Conservation (phyloP, 2,329 filamentous ascomycete species). For the Talaromyces sp. region DNA sequence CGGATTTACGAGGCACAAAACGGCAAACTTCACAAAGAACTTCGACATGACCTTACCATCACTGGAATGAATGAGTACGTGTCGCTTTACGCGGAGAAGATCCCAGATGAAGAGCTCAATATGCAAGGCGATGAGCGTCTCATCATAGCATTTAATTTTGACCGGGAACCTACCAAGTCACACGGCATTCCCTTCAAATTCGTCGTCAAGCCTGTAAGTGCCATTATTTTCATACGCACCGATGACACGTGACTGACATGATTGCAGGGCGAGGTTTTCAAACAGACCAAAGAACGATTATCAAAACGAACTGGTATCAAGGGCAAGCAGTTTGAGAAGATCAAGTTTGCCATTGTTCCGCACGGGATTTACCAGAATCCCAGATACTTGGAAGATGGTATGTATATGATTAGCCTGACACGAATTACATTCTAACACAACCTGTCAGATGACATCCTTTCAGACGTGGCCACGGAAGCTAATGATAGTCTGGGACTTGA, state of each 20-base stretch:
- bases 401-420: constrained; percentile 31
- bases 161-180: constrained; percentile 76
- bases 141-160: constrained; percentile 86
- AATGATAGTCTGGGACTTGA: constrained; percentile 69
- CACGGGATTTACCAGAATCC: constrained; percentile 70
- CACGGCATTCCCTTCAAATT: constrained; percentile 93
- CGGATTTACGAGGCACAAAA: constrained; percentile 79
- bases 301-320: constrained; percentile 91
- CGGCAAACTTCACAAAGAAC: constrained; percentile 78
- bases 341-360: constrained; percentile 84
- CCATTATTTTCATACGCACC: not conserved
- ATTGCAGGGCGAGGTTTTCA: constrained; percentile 72
- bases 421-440: not conserved
- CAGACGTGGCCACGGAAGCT: constrained; percentile 66
- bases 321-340: constrained; percentile 97
- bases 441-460: constrained; percentile 44
- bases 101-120: constrained; percentile 64
- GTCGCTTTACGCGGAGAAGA: constrained; percentile 72
- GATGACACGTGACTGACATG: constrained; percentile 16
- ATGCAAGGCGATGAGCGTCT: constrained; percentile 63
- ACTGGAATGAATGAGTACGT: constrained; percentile 81
- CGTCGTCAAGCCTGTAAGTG: constrained; percentile 69
- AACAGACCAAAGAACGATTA: constrained; percentile 88
- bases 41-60: constrained; percentile 68
- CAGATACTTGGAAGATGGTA: constrained; percentile 82